Evolutionary conservation across 2,329 filamentous ascomycete genomes (phyloP).

Genomic region (Alternaria longipes): DNA sequence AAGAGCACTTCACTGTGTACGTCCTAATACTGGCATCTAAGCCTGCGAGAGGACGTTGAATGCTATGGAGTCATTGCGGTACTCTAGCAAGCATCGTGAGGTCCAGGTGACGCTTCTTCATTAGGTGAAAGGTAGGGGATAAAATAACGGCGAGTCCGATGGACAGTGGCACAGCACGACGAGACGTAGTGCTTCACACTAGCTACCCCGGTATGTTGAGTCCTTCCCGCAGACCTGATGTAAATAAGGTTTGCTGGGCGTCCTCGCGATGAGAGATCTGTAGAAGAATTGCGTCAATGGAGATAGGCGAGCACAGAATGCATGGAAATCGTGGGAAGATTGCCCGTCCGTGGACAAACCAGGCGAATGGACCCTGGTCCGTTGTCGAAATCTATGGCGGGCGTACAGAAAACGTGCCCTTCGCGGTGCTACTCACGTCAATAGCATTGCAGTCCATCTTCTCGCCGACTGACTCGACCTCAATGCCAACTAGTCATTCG

Average conservation of each 20-base stretch:
- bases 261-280: neutral
- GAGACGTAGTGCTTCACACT: neutral
- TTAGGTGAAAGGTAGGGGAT: neutral
- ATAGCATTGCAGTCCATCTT: neutral
- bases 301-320: neutral
- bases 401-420: neutral
- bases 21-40: neutral
- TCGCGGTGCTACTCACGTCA: neutral
- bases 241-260: neutral
- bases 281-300: neutral
- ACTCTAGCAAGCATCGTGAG: neutral
- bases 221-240: neutral
- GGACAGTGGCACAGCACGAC: neutral
- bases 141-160: neutral
- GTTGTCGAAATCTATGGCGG: neutral
- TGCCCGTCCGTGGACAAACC: neutral
- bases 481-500: neutral
- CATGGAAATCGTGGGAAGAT: neutral
- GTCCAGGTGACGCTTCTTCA: neutral
- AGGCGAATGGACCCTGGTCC: neutral
- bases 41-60: conserved; percentile 2
- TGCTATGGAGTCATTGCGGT: neutral
- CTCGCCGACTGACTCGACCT: neutral
- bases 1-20: conserved; percentile 8
- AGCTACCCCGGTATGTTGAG: neutral